Evolutionary conservation across 768 basidiomycete genomes (phyloP).

Genomic region (Amanita brunnescens): DNA sequence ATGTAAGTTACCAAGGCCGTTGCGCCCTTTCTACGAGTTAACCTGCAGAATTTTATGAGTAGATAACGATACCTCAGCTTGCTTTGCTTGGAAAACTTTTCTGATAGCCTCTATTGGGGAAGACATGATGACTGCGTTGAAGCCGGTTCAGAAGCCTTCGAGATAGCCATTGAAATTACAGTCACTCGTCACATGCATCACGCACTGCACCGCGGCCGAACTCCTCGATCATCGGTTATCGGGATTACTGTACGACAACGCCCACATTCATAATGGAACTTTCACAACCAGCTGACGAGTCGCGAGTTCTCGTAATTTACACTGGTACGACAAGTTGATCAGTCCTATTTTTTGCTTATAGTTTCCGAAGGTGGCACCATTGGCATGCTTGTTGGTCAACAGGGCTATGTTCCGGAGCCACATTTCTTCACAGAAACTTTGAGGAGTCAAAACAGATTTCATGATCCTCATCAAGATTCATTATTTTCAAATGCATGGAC

Average conservation of each 20-base stretch:
- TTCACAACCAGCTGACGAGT: conserved; percentile 49
- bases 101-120: conserved; percentile 59
- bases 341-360: not conserved
- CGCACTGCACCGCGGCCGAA: no score
- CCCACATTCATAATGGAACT: conserved; percentile 26
- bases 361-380: conserved; percentile 60
- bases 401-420: conserved; percentile 80
- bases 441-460: conserved; percentile 76
- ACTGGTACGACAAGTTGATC: conserved; percentile 37
- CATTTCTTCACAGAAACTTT: conserved; percentile 83
- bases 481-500: conserved; percentile 75
- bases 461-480: conserved; percentile 84
- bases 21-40: conserved; percentile 28
- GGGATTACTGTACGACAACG: no score
- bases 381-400: conserved; percentile 73
- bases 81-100: conserved; percentile 62
- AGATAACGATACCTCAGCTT: conserved; percentile 34
- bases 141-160: no score
- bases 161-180: no score
- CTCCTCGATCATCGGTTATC: no score
- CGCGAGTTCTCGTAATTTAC: conserved; percentile 80
- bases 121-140: not conserved
- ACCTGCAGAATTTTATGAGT: not conserved
- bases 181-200: no score
- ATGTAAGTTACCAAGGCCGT: conserved; percentile 81